A percentile compares a stretch with the other conserved stretches of the same genome.
Conservation (phyloP, 2,329 filamentous ascomycete species). For the Biscogniauxia marginata region DNA sequence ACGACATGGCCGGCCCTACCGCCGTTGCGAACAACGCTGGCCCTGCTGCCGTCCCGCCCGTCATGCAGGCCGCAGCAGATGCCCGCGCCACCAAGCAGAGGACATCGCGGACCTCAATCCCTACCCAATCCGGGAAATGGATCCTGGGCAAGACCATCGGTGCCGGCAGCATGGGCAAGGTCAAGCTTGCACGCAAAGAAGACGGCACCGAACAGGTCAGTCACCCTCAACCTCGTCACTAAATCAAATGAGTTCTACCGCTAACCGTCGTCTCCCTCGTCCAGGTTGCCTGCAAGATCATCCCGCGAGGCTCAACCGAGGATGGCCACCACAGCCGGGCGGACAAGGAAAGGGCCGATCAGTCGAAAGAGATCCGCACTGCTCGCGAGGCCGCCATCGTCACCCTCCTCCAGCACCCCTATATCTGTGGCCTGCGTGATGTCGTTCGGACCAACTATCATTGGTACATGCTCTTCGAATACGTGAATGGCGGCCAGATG, state of each 20-base stretch:
- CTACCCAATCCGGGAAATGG: constrained; percentile 89
- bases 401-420: constrained; percentile 88
- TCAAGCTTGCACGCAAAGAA: constrained; percentile 88
- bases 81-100: constrained; percentile 51
- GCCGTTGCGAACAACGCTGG: constrained; percentile 52
- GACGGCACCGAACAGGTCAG: constrained; percentile 87
- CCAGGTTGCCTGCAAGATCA: constrained; percentile 95
- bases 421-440: constrained; percentile 94
- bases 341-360: constrained; percentile 86
- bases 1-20: constrained; percentile 51
- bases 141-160: constrained; percentile 95
- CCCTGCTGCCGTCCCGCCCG: constrained; percentile 50
- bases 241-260: constrained; percentile 4
- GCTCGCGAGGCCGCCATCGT: constrained; percentile 96
- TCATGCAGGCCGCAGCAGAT: constrained; percentile 42
- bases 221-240: constrained; percentile 16
- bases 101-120: constrained; percentile 76
- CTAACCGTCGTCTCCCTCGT: constrained; percentile 5
- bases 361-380: constrained; percentile 94
- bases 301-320: constrained; percentile 84
- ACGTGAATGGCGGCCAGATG: constrained; percentile 98
- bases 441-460: constrained; percentile 95
- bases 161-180: constrained; percentile 97
- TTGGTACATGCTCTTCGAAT: constrained; percentile 99
- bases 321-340: constrained; percentile 70